Percentiles rank a stretch among this genome's conserved stretches.
Evolutionary conservation across 1,139 yeast genomes (phyloP).

Genomic region (Geotrichum restrictum): DNA sequence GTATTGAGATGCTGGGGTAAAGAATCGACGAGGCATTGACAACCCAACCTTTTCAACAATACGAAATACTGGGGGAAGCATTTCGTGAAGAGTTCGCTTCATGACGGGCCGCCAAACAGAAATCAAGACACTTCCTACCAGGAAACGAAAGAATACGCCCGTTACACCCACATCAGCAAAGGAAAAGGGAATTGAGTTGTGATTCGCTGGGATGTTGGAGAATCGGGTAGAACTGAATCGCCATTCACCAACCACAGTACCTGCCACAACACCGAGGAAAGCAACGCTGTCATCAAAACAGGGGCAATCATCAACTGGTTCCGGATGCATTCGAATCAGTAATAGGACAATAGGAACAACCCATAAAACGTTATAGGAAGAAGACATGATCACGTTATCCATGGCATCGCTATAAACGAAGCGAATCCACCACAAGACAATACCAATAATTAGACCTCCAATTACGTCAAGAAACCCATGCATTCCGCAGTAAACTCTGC

Average conservation of each 20-base stretch:
- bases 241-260: constrained; percentile 61
- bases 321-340: constrained; percentile 64
- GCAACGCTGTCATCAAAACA: constrained; percentile 96
- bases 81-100: constrained; percentile 41
- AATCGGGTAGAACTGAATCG: not conserved
- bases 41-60: constrained; percentile 37
- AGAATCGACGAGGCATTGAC: constrained; percentile 40
- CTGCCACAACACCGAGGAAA: constrained; percentile 82
- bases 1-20: constrained; percentile 40
- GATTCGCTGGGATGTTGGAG: not conserved
- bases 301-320: constrained; percentile 91
- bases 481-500: constrained; percentile 94
- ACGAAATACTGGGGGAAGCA: constrained; percentile 42
- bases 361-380: constrained; percentile 30
- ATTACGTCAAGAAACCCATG: constrained; percentile 82
- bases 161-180: constrained; percentile 2
- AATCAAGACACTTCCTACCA: constrained; percentile 57
- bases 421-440: constrained; percentile 32
- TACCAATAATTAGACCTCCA: constrained; percentile 65
- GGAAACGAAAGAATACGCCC: constrained; percentile 41
- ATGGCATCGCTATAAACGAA: constrained; percentile 23
- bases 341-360: constrained; percentile 44
- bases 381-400: constrained; percentile 6
- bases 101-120: constrained; percentile 49
- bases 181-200: constrained; percentile 5